Conservation (phyloP, 2,329 filamentous ascomycete genomes). For the Diplocarpon rosae region DNA sequence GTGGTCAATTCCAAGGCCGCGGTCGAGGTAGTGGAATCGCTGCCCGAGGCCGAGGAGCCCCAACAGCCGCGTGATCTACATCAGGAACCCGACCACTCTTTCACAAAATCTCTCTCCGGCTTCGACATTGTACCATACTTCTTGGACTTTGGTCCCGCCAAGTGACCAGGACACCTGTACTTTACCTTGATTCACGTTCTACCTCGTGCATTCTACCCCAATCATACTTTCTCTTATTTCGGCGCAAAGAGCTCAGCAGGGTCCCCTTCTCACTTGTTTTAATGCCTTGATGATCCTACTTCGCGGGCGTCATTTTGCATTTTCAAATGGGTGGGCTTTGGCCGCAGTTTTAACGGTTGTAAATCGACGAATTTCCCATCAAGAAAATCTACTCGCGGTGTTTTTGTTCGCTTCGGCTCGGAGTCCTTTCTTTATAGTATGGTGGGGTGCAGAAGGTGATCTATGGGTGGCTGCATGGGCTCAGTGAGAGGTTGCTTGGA, state of each 20-base stretch:
- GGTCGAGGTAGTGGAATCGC: conserved; percentile 12
- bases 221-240: conserved; percentile 5
- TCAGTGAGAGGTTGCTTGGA: conserved; percentile 1
- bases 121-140: conserved; percentile 16
- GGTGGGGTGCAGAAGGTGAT: neutral
- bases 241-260: conserved; percentile 10
- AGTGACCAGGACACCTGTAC: conserved; percentile 10
- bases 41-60: conserved; percentile 13
- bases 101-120: neutral
- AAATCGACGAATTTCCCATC: conserved; percentile 6
- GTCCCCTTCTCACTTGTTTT: conserved; percentile 9
- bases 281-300: conserved; percentile 10
- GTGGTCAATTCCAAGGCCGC: conserved; percentile 42
- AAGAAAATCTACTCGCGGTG: conserved; percentile 3
- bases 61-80: conserved; percentile 10
- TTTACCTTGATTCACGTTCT: conserved; percentile 8
- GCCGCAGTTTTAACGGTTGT: conserved; percentile 5
- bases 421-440: conserved; percentile 2
- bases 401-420: neutral
- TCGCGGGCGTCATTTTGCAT: conserved; percentile 11
- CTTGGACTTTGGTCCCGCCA: conserved; percentile 8
- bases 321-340: conserved; percentile 11
- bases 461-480: conserved; percentile 4
- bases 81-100: neutral
- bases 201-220: conserved; percentile 7